Evolutionary conservation across 345 rosid genomes (phyloP), one percentile per base, ranked within the genome.

Genomic region (Garcia nutans): DNA sequence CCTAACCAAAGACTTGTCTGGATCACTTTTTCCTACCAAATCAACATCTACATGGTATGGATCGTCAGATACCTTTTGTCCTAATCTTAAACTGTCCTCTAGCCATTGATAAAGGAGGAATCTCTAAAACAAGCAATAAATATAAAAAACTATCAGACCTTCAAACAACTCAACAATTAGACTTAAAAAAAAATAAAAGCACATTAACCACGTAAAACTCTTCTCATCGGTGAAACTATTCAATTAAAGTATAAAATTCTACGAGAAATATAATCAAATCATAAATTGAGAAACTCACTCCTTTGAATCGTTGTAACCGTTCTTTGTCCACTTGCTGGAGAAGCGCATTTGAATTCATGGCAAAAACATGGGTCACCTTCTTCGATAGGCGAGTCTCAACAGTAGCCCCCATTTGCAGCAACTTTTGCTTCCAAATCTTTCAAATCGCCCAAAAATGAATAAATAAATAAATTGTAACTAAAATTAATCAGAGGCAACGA

Each of bases 351-450:
- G 81, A 75, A 78, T 72, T 82, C 83, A 81, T 80, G 23, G 93
- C 97, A 55, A 94, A 83, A 73, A 92, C 80, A 81, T 89, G 92
- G 67, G 88, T 90, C 58, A 88, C 91, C 71, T 78, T 88, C 67
- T 84, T 86, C 8, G 90, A 86, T 60, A 91, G 74, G 49, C 82
- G 76, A 76, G 84, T 86, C 78, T 83, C 90, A 16, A 92, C 44
- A 10, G 76, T 65, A 22, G 95, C 97, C 74, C 97, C 97, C 97
- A 90, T 89, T 81, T 92, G 98, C 47, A 88, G 76, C 70, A 94
- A 86, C 84, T 88, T 94, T 81, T 89, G 91, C 91, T 85, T 92
- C 98, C 97, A 94, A 47, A 94, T 89, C 97, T 94, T 59, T 71
- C 31, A 33, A 77, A 64, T 1, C 42, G 47, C 13, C 33, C 33